Conservation (phyloP, 768 basidiomycete genomes). For the Mycena pura region DNA sequence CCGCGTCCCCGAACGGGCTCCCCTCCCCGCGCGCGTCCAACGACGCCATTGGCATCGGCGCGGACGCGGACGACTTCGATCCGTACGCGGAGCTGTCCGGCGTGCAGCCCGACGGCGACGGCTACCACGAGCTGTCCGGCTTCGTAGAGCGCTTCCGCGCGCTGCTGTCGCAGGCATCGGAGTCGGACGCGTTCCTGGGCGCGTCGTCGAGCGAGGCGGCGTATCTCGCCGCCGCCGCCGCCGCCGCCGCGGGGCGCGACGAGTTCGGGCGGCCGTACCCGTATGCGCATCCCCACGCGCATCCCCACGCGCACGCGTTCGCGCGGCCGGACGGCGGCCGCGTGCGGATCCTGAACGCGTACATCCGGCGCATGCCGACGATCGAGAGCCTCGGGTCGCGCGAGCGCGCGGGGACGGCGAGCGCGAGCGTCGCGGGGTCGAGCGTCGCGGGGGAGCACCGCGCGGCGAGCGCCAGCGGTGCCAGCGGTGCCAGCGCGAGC, state of each 20-base stretch:
- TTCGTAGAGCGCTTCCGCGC: slow-evolving; percentile 60
- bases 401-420: slow-evolving; percentile 60
- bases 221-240: slow-evolving; percentile 29
- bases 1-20: not conserved
- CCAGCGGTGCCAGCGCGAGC: not conserved
- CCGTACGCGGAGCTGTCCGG: slow-evolving; percentile 16
- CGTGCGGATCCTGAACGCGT: slow-evolving; percentile 67
- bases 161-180: slow-evolving; percentile 61
- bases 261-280: slow-evolving; percentile 56
- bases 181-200: slow-evolving; percentile 42
- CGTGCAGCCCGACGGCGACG: slow-evolving; percentile 19
- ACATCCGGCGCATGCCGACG: slow-evolving; percentile 79
- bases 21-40: slow-evolving; percentile 6
- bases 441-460: slow-evolving; percentile 1
- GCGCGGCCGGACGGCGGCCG: too few species aligned
- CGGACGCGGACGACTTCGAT: slow-evolving; percentile 13
- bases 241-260: slow-evolving; percentile 47
- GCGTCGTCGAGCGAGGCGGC: slow-evolving; percentile 7
- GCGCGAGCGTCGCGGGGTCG: slow-evolving; percentile 3
- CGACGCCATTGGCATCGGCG: too few species aligned
- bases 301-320: too few species aligned
- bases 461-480: not conserved
- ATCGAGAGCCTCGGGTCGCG: slow-evolving; percentile 79
- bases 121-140: slow-evolving; percentile 41
- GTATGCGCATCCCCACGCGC: too few species aligned